phyloP scores from a whole-genome alignment of 805 yeast species.

The Phaffomyces antillensis region DNA sequence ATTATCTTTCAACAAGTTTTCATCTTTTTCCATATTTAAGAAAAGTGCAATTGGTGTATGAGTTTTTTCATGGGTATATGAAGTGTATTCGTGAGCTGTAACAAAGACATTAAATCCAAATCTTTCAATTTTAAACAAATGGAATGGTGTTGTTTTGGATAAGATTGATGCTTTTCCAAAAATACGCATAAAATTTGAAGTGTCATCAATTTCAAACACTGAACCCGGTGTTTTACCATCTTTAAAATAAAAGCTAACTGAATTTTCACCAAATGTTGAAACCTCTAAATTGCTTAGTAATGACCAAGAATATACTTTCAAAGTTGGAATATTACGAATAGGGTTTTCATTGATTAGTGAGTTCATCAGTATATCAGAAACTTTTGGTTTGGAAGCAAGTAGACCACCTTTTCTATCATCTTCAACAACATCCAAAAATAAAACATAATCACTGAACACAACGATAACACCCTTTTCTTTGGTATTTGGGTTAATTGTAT shows the following conservation, averaged over 20 bases:
- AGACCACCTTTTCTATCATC: slow-evolving; percentile 18
- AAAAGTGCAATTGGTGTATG: slow-evolving; percentile 62
- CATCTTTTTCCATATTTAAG: slow-evolving; percentile 46
- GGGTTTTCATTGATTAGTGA: slow-evolving; percentile 84
- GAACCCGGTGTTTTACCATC: slow-evolving; percentile 12
- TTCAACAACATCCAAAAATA: slow-evolving; percentile 44
- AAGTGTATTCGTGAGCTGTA: slow-evolving; percentile 58
- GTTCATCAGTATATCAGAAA: slow-evolving; percentile 83
- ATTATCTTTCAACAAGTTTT: slow-evolving; percentile 28
- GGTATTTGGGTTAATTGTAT: slow-evolving; percentile 31
- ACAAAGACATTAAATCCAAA: slow-evolving; percentile 42
- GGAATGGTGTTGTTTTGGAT: slow-evolving; percentile 79
- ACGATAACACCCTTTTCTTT: slow-evolving; percentile 49
- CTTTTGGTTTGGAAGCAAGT: slow-evolving; percentile 37
- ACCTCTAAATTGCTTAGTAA: slow-evolving; percentile 49
- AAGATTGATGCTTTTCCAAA: slow-evolving; percentile 65
- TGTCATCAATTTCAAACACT: slow-evolving; percentile 23
- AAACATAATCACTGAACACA: slow-evolving; percentile 72
- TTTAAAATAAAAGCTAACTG: slow-evolving; percentile 25
- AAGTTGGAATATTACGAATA: slow-evolving; percentile 56
- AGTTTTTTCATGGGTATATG: slow-evolving; percentile 46
- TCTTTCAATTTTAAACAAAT: slow-evolving; percentile 54
- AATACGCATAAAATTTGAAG: slow-evolving; percentile 42
- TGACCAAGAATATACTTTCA: slow-evolving; percentile 66
- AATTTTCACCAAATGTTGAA: slow-evolving; percentile 30